Percentiles rank a stretch among this genome's conserved stretches.
Evolutionary conservation across 495 filamentous ascomycete species (phyloP).

Genomic region (Tetracladium marchalianum): DNA sequence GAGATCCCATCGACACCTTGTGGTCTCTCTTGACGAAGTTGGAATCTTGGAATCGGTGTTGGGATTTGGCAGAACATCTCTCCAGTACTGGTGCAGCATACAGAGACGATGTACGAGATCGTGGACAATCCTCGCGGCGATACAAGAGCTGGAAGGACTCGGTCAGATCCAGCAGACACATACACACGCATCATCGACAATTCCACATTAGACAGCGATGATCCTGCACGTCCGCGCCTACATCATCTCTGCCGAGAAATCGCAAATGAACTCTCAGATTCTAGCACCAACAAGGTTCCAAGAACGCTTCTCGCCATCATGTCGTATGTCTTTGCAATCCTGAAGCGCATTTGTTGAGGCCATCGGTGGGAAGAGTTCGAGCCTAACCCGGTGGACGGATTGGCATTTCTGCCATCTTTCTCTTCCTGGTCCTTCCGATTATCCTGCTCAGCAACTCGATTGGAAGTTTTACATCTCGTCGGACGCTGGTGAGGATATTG

Average conservation of each 20-base stretch:
- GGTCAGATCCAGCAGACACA: too few species aligned
- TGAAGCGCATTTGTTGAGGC: slow-evolving; percentile 20
- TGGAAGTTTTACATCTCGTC: slow-evolving; percentile 19
- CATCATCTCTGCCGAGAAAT: slow-evolving; percentile 2
- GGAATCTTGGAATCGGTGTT: slow-evolving; percentile 21
- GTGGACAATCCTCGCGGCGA: too few species aligned
- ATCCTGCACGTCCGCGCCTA: too few species aligned
- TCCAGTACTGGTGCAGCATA: too few species aligned
- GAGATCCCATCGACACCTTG: slow-evolving; percentile 25
- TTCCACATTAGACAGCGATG: too few species aligned
- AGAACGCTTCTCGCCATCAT: slow-evolving; percentile 20
- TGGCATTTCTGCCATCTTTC: slow-evolving; percentile 21
- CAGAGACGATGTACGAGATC: too few species aligned
- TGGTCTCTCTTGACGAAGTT: slow-evolving; percentile 23
- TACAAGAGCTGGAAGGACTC: too few species aligned
- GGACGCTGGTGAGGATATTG: slow-evolving; percentile 14
- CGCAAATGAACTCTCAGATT: slow-evolving; percentile 19
- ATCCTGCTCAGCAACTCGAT: slow-evolving; percentile 25
- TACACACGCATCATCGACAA: too few species aligned
- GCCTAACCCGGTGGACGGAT: slow-evolving; percentile 24
- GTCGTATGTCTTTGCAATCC: slow-evolving; percentile 20
- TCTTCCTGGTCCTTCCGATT: slow-evolving; percentile 25
- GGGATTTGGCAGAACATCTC: slow-evolving; percentile 6
- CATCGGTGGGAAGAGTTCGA: slow-evolving; percentile 14
- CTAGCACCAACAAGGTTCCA: slow-evolving; percentile 19